These are phyloP conservation scores for Basidiobolus heterosporus DNA, from an alignment of 371 early-diverging fungal species.

Conservation along the genomic window DNA sequence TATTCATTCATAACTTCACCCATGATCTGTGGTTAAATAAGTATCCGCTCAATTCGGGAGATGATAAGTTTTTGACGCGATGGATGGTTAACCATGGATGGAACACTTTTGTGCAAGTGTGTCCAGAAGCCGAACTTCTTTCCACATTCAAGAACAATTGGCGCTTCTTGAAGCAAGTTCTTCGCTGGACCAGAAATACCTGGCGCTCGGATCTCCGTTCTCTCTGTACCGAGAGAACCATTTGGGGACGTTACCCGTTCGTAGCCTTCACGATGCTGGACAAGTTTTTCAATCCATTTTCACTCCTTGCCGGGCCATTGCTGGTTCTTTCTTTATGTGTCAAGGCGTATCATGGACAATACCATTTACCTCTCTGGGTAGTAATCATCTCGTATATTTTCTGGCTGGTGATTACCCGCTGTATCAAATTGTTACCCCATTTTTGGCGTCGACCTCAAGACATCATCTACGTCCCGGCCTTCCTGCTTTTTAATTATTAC, in stretches of 20 bases:
- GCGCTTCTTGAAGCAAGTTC: slow-evolving; percentile 52
- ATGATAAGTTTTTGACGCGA: slow-evolving; percentile 60
- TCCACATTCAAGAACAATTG: slow-evolving; percentile 67
- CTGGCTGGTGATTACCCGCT: slow-evolving; percentile 48
- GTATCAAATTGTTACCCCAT: slow-evolving; percentile 52
- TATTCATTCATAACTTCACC: slow-evolving; percentile 47
- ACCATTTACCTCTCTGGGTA: slow-evolving; percentile 30
- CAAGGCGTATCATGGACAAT: slow-evolving; percentile 15
- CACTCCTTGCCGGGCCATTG: slow-evolving; percentile 46
- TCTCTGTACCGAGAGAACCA: slow-evolving; percentile 35
- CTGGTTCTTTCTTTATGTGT: slow-evolving; percentile 20
- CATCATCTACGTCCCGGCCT: slow-evolving; percentile 40
- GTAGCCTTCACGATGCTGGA: slow-evolving; percentile 61
- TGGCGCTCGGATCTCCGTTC: slow-evolving; percentile 57
- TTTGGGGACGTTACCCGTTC: slow-evolving; percentile 52
- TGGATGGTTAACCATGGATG: slow-evolving; percentile 59
- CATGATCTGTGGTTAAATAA: slow-evolving; percentile 54
- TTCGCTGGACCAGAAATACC: slow-evolving; percentile 61
- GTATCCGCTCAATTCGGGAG: slow-evolving; percentile 57
- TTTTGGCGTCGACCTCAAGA: slow-evolving; percentile 45
- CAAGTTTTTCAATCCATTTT: slow-evolving; percentile 56
- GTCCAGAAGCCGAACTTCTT: slow-evolving; percentile 45
- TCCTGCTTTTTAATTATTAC: slow-evolving; percentile 48
- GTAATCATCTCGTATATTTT: slow-evolving; percentile 37
- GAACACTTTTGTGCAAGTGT: slow-evolving; percentile 53